Evolutionary conservation across 352 stramenopile species (phyloP).

Genomic region (Phytopythium vexans): DNA sequence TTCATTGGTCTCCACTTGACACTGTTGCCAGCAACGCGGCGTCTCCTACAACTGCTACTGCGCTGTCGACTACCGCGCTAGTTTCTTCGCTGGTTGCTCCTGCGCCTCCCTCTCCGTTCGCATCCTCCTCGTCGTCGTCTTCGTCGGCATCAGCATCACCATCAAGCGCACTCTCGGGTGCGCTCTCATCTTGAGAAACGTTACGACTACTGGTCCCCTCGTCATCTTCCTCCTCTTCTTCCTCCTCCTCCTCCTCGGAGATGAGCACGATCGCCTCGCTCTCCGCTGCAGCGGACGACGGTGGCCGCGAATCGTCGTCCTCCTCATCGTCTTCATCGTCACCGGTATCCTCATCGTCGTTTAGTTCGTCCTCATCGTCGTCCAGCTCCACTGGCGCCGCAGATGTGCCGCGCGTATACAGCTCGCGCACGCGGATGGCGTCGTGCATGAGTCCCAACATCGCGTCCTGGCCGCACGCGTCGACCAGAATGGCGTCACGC

Average conservation of each 20-base stretch:
- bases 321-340: conserved; percentile 27
- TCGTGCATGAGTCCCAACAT: conserved; percentile 56
- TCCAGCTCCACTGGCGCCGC: conserved; percentile 53
- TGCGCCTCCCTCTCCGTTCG: conserved; percentile 20
- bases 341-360: conserved; percentile 33
- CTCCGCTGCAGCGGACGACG: conserved; percentile 8
- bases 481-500: conserved; percentile 58
- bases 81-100: conserved; percentile 25
- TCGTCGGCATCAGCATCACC: conserved; percentile 14
- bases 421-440: conserved; percentile 41
- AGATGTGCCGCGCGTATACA: conserved; percentile 48
- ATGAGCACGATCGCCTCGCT: conserved; percentile 51
- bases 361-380: conserved; percentile 43
- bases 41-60: too few species aligned
- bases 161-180: conserved; percentile 5
- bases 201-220: conserved; percentile 2
- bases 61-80: conserved; percentile 7
- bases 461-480: conserved; percentile 53
- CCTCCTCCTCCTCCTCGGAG: conserved; percentile 41
- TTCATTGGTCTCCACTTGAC: too few species aligned
- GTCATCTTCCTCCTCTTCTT: conserved; percentile 17
- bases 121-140: conserved; percentile 18
- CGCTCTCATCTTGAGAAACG: conserved; percentile 7
- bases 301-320: conserved; percentile 11
- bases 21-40: too few species aligned